Evolutionary conservation across 257 asterid genomes (phyloP).

Genomic region (Linderniella brevidens): DNA sequence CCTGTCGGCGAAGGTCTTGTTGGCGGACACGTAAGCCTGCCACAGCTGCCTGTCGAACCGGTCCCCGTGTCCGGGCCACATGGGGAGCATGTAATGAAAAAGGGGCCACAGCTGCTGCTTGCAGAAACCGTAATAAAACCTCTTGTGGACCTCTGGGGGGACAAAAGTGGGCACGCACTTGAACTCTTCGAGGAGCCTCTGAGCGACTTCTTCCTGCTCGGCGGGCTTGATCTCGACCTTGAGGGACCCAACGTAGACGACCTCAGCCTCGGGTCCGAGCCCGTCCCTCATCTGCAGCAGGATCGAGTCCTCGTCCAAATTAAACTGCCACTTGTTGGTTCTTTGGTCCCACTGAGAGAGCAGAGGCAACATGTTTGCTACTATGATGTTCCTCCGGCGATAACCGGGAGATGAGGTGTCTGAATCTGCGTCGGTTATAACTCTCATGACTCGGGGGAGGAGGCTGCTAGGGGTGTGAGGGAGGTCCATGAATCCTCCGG

Average conservation of each 20-base stretch:
- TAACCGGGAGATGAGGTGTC: slow-evolving; percentile 25
- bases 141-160: slow-evolving; percentile 36
- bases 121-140: slow-evolving; percentile 54
- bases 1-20: slow-evolving; percentile 53
- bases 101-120: slow-evolving; percentile 73
- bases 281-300: slow-evolving; percentile 50
- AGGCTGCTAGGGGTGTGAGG: slow-evolving; percentile 47
- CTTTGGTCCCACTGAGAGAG: slow-evolving; percentile 33
- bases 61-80: slow-evolving; percentile 62
- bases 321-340: slow-evolving; percentile 36
- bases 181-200: slow-evolving; percentile 43
- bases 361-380: slow-evolving; percentile 60
- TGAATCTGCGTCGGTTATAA: slow-evolving; percentile 33
- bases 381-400: slow-evolving; percentile 38
- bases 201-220: slow-evolving; percentile 58
- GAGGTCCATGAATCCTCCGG: slow-evolving; percentile 26
- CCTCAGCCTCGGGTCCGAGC: slow-evolving; percentile 43
- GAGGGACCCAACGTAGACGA: slow-evolving; percentile 55
- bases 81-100: slow-evolving; percentile 68
- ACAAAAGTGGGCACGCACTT: slow-evolving; percentile 58
- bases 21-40: slow-evolving; percentile 61
- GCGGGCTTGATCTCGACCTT: slow-evolving; percentile 38
- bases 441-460: slow-evolving; percentile 50
- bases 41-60: slow-evolving; percentile 58
- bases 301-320: slow-evolving; percentile 48